Evolutionary conservation across 176 grass and related monocot genomes (phyloP), one percentile per base, ranked within the genome.

Genomic region (Cymbopogon citratus): DNA sequence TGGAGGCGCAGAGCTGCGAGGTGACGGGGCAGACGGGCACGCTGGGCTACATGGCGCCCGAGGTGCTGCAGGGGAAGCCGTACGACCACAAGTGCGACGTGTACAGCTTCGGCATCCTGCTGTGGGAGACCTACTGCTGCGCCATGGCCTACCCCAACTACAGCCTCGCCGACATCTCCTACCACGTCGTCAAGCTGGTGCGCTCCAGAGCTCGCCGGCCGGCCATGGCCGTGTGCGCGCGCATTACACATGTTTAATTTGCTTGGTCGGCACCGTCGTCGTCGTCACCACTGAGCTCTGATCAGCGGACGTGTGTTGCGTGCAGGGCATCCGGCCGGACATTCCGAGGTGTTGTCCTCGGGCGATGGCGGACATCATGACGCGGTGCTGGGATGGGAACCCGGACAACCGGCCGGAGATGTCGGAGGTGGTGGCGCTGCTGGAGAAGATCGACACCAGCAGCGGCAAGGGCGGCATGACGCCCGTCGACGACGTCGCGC

Each of bases 71-170:
- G 16, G 92, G 92, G 12, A 89, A 87, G 28, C 87, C 87, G 2
- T 98, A 98, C 68, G 87, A 95, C 76, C 89, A 88, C 71, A 98
- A 86, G 88, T 98, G 92, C 21, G 92, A 98, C 48, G 92, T 98
- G 11, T 98, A 98, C 76, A 98, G 92, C 84, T 98, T 93, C 57
- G 88, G 88, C 18, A 83, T 98, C 76, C 85, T 91, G 31, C 84
- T 98, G 2, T 98, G 95, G 95, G 92, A 98, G 78, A 93, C 87
- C 59, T 98, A 93, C 82, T 98, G 95, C 78, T 98, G 95, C 68
- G 81, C 91, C 71, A 89, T 98, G 90, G 92, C 92, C 1, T 98
- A 98, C 59, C 75, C 78, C 26, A 90, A 93, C 82, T 71, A 87
- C 70, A 92, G 79, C 72, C 84, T 98, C 46, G 84, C 69, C 12